Base-by-base conservation (phyloP, 805 yeast genomes). In the Pichia kluyveri region DNA sequence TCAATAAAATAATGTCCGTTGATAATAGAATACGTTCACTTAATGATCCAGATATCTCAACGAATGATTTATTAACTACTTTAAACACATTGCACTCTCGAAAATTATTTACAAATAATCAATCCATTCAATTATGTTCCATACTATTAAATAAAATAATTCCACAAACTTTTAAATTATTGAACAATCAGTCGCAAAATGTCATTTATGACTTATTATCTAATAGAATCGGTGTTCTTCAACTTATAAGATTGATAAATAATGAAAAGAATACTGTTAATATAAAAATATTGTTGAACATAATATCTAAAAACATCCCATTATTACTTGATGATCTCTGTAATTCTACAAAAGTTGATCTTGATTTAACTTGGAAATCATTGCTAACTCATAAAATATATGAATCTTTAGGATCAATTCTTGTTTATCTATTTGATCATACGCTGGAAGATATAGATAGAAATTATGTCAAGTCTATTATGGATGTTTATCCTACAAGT, bases 181-280 rank as follows among this genome's bases (percentile, higher is more conserved):
- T 54, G 10, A 57, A 55, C 12, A 3, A 28, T 1, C 32, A 45
- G 1, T 18, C 47, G 2, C 45, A 52, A 30, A 8, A 19, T 1
- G 19, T 28, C 1, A 27, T 57, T 0, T 12, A 32, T 12, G 46
- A 42, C 9, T 38, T 58, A 11, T 41, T 62, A n/a, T 39, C 47
- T 11, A 51, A 52, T n/a, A 47, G 60, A 38, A 53, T 62, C 1
- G 63, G 62, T 0, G 5, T 63, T 3, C 30, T 11, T 4, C 49
- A 45, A 26, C 3, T 57, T 46, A 34, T 42, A 23, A 2, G 28
- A 9, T 2, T 14, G 43, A 15, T 38, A 50, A 17, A 28, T 3
- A 41, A n/a, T 18, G 26, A 8, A 41, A 46, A 12, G 34, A 50
- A 8, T 38, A 43, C 28, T 58, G 52, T n/a, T 14, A 47, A 46